These are phyloP conservation scores for Fusarium continuum DNA, from an alignment of 2,329 filamentous ascomycete genomes.

Conservation along the genomic window DNA sequence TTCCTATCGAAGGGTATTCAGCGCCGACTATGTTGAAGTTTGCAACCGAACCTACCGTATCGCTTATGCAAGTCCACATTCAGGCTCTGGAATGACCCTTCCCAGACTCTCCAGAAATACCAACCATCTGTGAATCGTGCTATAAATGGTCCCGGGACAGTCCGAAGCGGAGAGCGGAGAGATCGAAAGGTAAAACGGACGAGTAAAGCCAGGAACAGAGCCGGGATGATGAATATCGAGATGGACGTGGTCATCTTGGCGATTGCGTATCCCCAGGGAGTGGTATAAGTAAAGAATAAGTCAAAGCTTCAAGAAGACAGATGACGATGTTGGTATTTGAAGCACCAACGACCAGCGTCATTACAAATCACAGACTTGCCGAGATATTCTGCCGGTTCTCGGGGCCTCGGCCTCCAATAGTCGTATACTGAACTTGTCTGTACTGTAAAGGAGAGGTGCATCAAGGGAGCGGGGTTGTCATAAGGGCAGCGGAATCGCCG, in stretches of 20 bases:
- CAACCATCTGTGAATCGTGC: slow-evolving; percentile 10
- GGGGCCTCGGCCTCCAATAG: too few species aligned
- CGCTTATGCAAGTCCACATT: slow-evolving; percentile 4
- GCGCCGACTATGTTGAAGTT: rapidly evolving
- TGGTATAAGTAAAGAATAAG: too few species aligned
- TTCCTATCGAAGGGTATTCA: not conserved
- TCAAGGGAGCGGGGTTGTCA: too few species aligned
- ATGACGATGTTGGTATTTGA: too few species aligned
- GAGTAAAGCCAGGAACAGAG: not conserved
- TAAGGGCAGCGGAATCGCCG: too few species aligned
- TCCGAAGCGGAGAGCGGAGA: not conserved
- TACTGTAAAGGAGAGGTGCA: too few species aligned
- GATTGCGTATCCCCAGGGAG: too few species aligned
- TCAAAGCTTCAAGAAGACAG: too few species aligned
- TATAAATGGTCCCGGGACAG: not conserved
- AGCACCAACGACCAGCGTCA: too few species aligned
- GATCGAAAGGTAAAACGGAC: not conserved
- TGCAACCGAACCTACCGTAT: not conserved
- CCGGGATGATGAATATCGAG: not conserved
- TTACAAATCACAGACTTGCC: too few species aligned
- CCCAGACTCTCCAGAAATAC: slow-evolving; percentile 12
- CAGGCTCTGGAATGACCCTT: slow-evolving; percentile 3
- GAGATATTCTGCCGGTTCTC: too few species aligned
- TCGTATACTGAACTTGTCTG: too few species aligned
- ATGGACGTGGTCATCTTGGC: not conserved